These are phyloP conservation scores for Phytophthora hibernalis DNA, from an alignment of 352 stramenopile genomes.

Conservation along the genomic window DNA sequence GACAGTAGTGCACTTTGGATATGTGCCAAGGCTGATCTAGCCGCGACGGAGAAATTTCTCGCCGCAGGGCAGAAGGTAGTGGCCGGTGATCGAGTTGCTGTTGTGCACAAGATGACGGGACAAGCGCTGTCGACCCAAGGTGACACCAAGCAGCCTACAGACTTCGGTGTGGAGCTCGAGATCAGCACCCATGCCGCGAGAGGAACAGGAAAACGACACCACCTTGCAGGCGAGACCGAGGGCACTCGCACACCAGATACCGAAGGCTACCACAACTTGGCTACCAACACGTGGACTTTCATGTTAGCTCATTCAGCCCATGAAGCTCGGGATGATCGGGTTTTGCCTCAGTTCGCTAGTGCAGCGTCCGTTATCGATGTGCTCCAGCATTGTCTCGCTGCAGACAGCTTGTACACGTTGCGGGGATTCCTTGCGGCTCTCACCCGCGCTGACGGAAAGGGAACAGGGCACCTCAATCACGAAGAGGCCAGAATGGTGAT, in stretches of 20 bases:
- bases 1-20: conserved; percentile 82
- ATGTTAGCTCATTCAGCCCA: conserved; percentile 46
- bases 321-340: conserved; percentile 56
- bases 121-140: conserved; percentile 60
- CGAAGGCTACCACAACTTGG: conserved; percentile 53
- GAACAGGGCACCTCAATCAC: conserved; percentile 64
- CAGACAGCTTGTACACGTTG: conserved; percentile 72
- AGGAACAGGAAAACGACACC: conserved; percentile 69
- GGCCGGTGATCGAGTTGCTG: conserved; percentile 56
- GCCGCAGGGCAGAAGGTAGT: conserved; percentile 51
- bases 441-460: conserved; percentile 45
- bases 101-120: conserved; percentile 90
- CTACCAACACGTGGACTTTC: conserved; percentile 75
- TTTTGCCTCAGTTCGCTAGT: conserved; percentile 52
- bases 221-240: conserved; percentile 63
- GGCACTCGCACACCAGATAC: conserved; percentile 76
- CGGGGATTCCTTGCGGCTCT: conserved; percentile 57
- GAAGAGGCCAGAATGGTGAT: conserved; percentile 76
- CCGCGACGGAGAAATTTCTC: conserved; percentile 75
- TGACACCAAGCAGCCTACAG: conserved; percentile 72
- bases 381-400: conserved; percentile 59
- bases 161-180: conserved; percentile 87
- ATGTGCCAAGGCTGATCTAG: conserved; percentile 68
- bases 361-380: conserved; percentile 51
- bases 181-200: conserved; percentile 56